phyloP scores from a whole-genome alignment of 2,329 filamentous ascomycete genomes.

The Cladosporium sp. region DNA sequence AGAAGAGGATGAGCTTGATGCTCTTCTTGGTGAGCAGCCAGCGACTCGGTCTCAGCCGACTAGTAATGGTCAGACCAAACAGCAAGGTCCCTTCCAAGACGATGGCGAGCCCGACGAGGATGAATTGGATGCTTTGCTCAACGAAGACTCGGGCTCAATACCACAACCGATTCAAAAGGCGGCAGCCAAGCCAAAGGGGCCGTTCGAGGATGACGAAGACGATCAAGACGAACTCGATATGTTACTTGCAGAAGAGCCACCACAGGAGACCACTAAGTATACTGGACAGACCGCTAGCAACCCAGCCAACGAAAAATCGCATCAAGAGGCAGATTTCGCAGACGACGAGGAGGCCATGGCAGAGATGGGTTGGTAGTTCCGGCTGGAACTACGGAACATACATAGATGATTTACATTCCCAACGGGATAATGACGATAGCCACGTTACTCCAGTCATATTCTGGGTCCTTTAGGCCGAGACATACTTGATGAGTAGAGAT shows the following conservation, averaged over 20 bases:
- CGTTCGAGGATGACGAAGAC: slow-evolving; percentile 10
- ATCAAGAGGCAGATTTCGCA: slow-evolving; percentile 43
- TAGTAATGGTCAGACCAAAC: slow-evolving; percentile 13
- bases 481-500: too few relatives aligned
- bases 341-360: slow-evolving; percentile 67
- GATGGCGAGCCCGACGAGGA: slow-evolving; percentile 46
- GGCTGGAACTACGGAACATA: too few relatives aligned
- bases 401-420: too few relatives aligned
- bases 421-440: too few relatives aligned
- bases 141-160: slow-evolving; percentile 35
- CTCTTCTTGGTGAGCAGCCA: slow-evolving; percentile 19
- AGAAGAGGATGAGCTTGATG: slow-evolving; percentile 26
- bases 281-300: not conserved
- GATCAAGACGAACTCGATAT: slow-evolving; percentile 5
- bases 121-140: slow-evolving; percentile 52
- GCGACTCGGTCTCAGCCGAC: not conserved
- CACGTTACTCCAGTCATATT: too few relatives aligned
- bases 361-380: slow-evolving; percentile 23
- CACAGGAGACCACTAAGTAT: not conserved
- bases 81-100: slow-evolving; percentile 22
- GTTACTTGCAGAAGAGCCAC: slow-evolving; percentile 6
- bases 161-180: slow-evolving; percentile 7
- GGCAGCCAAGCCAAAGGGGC: not conserved
- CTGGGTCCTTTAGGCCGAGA: too few relatives aligned
- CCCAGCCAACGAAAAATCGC: not conserved